Conservation (phyloP, 108 stramenopile genomes). For the Fistulifera pelliculosa region DNA sequence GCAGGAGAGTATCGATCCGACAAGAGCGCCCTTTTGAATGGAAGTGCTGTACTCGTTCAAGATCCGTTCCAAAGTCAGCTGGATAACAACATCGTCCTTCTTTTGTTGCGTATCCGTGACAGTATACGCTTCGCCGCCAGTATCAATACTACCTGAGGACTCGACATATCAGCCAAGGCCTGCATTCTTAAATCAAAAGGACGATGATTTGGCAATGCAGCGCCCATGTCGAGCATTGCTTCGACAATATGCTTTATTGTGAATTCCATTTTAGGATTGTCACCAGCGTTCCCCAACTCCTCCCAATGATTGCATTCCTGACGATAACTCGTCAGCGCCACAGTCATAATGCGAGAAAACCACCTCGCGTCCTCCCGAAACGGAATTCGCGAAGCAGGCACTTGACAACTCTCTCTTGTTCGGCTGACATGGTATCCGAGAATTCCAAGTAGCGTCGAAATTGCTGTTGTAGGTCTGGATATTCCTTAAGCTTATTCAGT, state of each 20-base stretch:
- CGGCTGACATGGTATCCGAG: background rate
- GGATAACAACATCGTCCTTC: slow-evolving; percentile 9
- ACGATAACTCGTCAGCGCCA: slow-evolving; percentile 44
- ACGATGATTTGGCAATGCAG: slow-evolving; percentile 7
- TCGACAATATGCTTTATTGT: slow-evolving; percentile 27
- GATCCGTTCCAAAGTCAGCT: slow-evolving; percentile 68
- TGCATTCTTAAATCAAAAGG: slow-evolving; percentile 44
- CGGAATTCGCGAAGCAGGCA: slow-evolving; percentile 45
- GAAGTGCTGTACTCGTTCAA: slow-evolving; percentile 51
- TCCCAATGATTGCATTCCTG: slow-evolving; percentile 10
- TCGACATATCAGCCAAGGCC: slow-evolving; percentile 63
- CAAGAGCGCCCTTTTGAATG: no score
- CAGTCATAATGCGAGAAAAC: slow-evolving; percentile 61
- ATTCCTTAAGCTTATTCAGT: background rate
- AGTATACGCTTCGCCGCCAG: slow-evolving; percentile 62
- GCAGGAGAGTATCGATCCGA: slow-evolving; percentile 28
- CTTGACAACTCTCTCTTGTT: background rate
- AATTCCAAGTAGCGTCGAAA: background rate
- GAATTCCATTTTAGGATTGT: slow-evolving; percentile 10
- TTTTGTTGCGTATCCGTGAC: slow-evolving; percentile 34
- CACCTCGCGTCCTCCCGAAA: slow-evolving; percentile 58
- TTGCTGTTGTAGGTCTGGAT: background rate
- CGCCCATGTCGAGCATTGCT: slow-evolving; percentile 56
- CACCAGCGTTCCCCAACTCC: background rate
- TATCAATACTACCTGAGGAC: slow-evolving; percentile 59